phyloP scores from a whole-genome alignment of 192 early-diverging fungal species.

The Phycomyces blakesleeanus region DNA sequence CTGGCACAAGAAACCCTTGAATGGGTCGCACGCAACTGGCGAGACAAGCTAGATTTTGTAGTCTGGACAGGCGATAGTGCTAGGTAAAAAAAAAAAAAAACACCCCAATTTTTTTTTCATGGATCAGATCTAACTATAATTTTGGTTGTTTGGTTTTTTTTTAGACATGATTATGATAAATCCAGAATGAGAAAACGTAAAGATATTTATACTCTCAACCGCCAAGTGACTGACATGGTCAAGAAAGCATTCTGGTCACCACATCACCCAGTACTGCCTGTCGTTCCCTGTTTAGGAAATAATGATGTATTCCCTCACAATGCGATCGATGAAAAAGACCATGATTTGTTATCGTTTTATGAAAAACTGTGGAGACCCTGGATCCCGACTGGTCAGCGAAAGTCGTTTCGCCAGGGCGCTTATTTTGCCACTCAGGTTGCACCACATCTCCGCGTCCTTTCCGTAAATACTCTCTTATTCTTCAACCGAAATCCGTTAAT shows the following conservation, averaged over 20 bases:
- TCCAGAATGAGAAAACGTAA: slow-evolving; percentile 47
- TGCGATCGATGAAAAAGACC: slow-evolving; percentile 10
- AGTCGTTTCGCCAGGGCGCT: slow-evolving; percentile 51
- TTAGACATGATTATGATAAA: slow-evolving; percentile 61
- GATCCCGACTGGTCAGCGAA: slow-evolving; percentile 48
- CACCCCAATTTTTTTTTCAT: no score
- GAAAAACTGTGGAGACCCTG: slow-evolving; percentile 49
- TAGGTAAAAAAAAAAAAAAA: slow-evolving; percentile 26
- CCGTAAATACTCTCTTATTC: slow-evolving; percentile 40
- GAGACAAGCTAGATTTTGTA: slow-evolving; percentile 59
- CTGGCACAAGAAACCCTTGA: slow-evolving; percentile 55
- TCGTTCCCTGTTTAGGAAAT: slow-evolving; percentile 60
- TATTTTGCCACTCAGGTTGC: slow-evolving; percentile 50
- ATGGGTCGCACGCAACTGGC: slow-evolving; percentile 42
- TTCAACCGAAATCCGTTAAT: slow-evolving; percentile 25
- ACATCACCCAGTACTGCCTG: slow-evolving; percentile 18
- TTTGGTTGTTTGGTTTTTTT: not conserved
- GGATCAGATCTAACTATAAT: not conserved
- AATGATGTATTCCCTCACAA: slow-evolving; percentile 71
- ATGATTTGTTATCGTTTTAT: slow-evolving; percentile 33
- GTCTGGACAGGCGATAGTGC: slow-evolving; percentile 71
- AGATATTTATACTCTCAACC: slow-evolving; percentile 52
- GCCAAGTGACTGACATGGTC: slow-evolving; percentile 37
- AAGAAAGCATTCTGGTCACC: slow-evolving; percentile 36
- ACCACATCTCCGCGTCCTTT: slow-evolving; percentile 48